Percentiles rank a stretch among this genome's conserved stretches.
phyloP scores from a whole-genome alignment of 192 early-diverging fungal genomes.

The Coemansia sp. region DNA sequence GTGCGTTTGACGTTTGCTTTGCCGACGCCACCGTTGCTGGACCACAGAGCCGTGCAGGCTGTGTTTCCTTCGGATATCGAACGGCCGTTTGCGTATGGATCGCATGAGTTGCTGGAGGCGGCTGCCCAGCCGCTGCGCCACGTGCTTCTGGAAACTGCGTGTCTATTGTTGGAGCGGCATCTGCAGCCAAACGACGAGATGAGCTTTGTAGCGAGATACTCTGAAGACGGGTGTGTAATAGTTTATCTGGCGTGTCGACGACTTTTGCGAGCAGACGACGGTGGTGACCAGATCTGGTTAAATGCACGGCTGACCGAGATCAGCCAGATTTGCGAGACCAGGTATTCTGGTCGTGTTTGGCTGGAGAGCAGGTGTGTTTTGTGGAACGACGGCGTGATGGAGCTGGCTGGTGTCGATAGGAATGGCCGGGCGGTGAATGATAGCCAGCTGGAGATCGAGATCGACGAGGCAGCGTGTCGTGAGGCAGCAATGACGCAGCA shows the following conservation, averaged over 20 bases:
- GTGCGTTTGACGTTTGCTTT: slow-evolving; percentile 24
- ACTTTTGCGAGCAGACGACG: not conserved
- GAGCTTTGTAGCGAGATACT: slow-evolving; percentile 16
- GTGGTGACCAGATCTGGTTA: not conserved
- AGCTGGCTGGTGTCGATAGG: not conserved
- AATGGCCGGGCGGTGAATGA: not conserved
- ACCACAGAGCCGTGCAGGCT: slow-evolving; percentile 4
- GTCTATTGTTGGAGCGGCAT: slow-evolving; percentile 32
- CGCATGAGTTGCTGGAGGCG: slow-evolving; percentile 12
- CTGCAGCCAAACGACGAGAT: slow-evolving; percentile 21
- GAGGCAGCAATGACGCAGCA: slow-evolving; percentile 5
- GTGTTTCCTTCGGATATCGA: slow-evolving; percentile 10
- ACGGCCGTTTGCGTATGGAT: slow-evolving; percentile 11
- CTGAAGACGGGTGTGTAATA: not conserved
- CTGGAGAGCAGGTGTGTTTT: slow-evolving; percentile 18
- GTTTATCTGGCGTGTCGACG: slow-evolving; percentile 5
- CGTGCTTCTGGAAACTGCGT: slow-evolving; percentile 25
- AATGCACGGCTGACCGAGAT: slow-evolving; percentile 7
- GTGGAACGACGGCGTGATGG: not conserved
- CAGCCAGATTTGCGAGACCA: slow-evolving; percentile 12
- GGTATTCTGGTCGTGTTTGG: slow-evolving; percentile 7
- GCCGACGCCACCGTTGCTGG: slow-evolving; percentile 13
- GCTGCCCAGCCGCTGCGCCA: slow-evolving; percentile 22
- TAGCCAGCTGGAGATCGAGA: slow-evolving; percentile 3
- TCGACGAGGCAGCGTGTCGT: slow-evolving; percentile 2